Percentiles rank a stretch among this genome's conserved stretches.
Evolutionary conservation across 305 asterid species (phyloP).

Genomic region (Solanum hybrid): DNA sequence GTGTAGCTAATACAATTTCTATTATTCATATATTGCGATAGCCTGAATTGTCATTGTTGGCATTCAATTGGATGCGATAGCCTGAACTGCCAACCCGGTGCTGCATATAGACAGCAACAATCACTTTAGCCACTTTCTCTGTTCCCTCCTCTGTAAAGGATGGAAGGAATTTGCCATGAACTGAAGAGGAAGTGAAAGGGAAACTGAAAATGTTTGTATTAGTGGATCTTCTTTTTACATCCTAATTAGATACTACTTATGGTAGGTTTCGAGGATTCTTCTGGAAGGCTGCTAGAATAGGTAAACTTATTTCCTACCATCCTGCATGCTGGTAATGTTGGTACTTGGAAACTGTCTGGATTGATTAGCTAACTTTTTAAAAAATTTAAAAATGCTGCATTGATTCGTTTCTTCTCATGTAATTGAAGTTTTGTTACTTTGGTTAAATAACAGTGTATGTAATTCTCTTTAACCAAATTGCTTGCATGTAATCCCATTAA

Average conservation of each 20-base stretch:
- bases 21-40: too few species aligned
- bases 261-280: conserved; percentile 85
- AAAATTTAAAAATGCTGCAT: neutral
- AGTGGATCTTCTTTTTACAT: neutral
- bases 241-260: neutral
- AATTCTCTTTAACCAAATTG: neutral
- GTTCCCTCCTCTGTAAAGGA: neutral
- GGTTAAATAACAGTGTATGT: neutral
- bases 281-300: conserved; percentile 91
- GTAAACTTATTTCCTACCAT: conserved; percentile 17
- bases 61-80: neutral
- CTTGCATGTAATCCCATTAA: neutral
- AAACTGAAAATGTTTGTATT: neutral
- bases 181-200: neutral
- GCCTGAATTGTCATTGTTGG: too few species aligned
- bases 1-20: neutral
- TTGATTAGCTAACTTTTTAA: neutral
- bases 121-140: neutral
- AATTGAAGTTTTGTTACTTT: neutral
- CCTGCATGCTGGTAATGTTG: neutral
- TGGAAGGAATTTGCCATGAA: neutral
- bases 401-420: neutral
- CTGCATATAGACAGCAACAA: neutral
- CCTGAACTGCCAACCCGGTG: neutral
- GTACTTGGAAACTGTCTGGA: neutral